Percentiles rank a stretch among this genome's conserved stretches.
phyloP scores from a whole-genome alignment of 306 rosid species.

The Dryas octopetala region DNA sequence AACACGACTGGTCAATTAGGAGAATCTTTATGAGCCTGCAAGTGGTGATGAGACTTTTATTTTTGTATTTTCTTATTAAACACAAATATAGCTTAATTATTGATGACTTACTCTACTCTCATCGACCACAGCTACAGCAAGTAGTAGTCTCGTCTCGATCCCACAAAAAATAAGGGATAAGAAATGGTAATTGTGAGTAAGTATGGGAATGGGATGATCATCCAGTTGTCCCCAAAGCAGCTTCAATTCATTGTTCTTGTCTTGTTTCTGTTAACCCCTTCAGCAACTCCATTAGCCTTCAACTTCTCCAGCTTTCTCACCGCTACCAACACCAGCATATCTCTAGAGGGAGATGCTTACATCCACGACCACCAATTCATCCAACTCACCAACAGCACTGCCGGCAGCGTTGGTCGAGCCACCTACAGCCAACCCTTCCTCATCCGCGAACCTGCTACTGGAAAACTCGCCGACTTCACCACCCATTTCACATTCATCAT shows the following conservation, averaged over 20 bases:
- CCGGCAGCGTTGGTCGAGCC: not conserved
- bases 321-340: not conserved
- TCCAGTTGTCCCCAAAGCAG: no score
- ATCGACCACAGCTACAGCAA: no score
- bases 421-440: not conserved
- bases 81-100: no score
- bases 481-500: not conserved
- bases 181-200: no score
- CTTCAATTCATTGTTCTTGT: not conserved
- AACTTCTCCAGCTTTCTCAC: not conserved
- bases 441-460: not conserved
- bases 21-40: no score
- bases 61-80: no score
- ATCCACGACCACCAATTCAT: not conserved
- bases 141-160: no score
- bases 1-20: no score
- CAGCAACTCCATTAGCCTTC: not conserved
- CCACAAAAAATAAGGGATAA: no score
- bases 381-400: not conserved
- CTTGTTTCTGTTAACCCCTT: not conserved
- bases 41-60: no score
- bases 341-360: not conserved
- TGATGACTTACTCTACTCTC: no score
- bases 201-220: no score
- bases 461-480: conserved; percentile 1